These are phyloP conservation scores for Wickerhamomyces ciferrii DNA, from an alignment of 805 yeast species.

Conservation along the genomic window DNA sequence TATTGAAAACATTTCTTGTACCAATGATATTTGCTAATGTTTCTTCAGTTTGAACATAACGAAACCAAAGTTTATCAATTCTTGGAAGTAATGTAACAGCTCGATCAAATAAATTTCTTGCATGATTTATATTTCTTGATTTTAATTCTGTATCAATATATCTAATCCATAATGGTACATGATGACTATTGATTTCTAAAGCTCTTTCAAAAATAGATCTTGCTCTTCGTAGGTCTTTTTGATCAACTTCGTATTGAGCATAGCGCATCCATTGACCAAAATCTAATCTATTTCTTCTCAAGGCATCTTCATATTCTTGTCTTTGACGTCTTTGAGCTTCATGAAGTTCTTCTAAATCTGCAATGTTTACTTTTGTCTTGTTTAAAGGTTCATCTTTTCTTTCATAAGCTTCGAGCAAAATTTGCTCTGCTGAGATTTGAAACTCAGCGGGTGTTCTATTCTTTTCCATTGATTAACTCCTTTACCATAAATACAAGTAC, in stretches of 20 bases:
- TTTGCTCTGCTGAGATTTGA: constrained; percentile 62
- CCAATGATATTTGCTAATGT: constrained; percentile 57
- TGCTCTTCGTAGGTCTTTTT: constrained; percentile 73
- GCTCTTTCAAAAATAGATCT: constrained; percentile 88
- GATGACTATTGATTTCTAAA: constrained; percentile 64
- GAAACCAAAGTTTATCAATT: constrained; percentile 82
- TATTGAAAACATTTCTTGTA: constrained; percentile 60
- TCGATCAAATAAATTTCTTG: constrained; percentile 77
- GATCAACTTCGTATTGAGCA: constrained; percentile 82
- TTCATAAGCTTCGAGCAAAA: constrained; percentile 57
- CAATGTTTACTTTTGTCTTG: constrained; percentile 43
- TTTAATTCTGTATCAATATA: constrained; percentile 78
- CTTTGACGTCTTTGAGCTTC: constrained; percentile 76
- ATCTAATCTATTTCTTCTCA: constrained; percentile 77
- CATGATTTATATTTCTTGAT: constrained; percentile 75
- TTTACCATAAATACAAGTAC: background rate
- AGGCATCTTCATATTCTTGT: constrained; percentile 79
- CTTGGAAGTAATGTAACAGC: constrained; percentile 72
- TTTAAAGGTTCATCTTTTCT: constrained; percentile 33
- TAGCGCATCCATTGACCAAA: constrained; percentile 88
- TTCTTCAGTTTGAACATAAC: constrained; percentile 80
- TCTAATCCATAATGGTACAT: constrained; percentile 81
- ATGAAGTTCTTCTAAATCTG: constrained; percentile 75
- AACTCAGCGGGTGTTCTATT: constrained; percentile 40
- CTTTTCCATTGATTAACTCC: constrained; percentile 22